phyloP scores from a whole-genome alignment of 2,329 filamentous ascomycete genomes.

The Sarocladiaceae sp. region DNA sequence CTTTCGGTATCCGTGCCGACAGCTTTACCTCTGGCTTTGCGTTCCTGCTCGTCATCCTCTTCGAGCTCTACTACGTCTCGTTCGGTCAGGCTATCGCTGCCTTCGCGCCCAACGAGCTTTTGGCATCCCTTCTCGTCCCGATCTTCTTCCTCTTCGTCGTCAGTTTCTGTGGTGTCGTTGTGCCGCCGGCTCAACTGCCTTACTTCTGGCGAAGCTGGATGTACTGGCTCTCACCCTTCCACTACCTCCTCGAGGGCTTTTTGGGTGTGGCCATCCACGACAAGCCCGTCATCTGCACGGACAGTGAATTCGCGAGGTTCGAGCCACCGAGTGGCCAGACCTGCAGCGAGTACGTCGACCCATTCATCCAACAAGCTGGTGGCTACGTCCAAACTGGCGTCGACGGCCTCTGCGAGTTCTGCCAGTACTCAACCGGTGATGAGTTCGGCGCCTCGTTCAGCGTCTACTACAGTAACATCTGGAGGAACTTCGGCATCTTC shows the following conservation, averaged over 20 bases:
- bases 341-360: slow-evolving; percentile 55
- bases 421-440: slow-evolving; percentile 57
- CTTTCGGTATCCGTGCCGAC: slow-evolving; percentile 42
- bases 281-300: slow-evolving; percentile 50
- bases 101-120: slow-evolving; percentile 60
- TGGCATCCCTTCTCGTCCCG: slow-evolving; percentile 63
- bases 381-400: slow-evolving; percentile 57
- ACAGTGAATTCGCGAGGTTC: slow-evolving; percentile 57
- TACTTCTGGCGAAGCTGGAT: slow-evolving; percentile 62
- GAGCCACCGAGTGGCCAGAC: slow-evolving; percentile 51
- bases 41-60: slow-evolving; percentile 62
- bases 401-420: slow-evolving; percentile 59
- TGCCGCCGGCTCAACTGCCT: slow-evolving; percentile 54
- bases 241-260: slow-evolving; percentile 61
- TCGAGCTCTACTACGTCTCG: slow-evolving; percentile 61
- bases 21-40: slow-evolving; percentile 57
- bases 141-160: slow-evolving; percentile 68
- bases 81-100: slow-evolving; percentile 66
- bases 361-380: slow-evolving; percentile 48
- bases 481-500: slow-evolving; percentile 64
- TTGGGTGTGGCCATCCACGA: slow-evolving; percentile 52
- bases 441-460: slow-evolving; percentile 57
- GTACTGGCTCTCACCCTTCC: slow-evolving; percentile 66
- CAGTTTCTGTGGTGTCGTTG: slow-evolving; percentile 67
- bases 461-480: slow-evolving; percentile 56